Percentiles rank a stretch among this genome's conserved stretches.
These are phyloP conservation scores for Taphrina sp. DNA, from an alignment of 1,139 yeast genomes.

Conservation along the genomic window DNA sequence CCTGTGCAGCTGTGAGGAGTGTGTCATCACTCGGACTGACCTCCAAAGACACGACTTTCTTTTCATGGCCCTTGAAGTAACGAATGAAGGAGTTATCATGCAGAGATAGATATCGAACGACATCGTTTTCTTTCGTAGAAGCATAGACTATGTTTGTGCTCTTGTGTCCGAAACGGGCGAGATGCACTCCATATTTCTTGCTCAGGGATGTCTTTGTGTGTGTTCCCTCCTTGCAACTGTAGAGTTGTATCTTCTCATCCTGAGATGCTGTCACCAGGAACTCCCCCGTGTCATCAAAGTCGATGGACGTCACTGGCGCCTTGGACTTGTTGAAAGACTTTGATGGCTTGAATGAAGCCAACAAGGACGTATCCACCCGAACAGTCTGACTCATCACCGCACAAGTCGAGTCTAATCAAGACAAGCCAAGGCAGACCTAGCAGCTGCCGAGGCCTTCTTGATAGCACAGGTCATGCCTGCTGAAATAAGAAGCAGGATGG, in stretches of 20 bases:
- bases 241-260: slow-evolving; percentile 80
- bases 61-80: slow-evolving; percentile 84
- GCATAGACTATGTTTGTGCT: slow-evolving; percentile 76
- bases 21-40: slow-evolving; percentile 70
- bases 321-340: slow-evolving; percentile 62
- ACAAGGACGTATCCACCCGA: slow-evolving; percentile 21
- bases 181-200: slow-evolving; percentile 87
- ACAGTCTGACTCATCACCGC: too few species aligned
- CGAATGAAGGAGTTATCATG: slow-evolving; percentile 77
- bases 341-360: slow-evolving; percentile 55
- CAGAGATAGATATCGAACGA: slow-evolving; percentile 64
- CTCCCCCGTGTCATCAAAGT: slow-evolving; percentile 83
- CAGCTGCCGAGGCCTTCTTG: too few species aligned
- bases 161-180: slow-evolving; percentile 79
- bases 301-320: slow-evolving; percentile 70
- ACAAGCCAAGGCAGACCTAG: too few species aligned
- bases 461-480: too few species aligned
- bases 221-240: slow-evolving; percentile 71
- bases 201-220: slow-evolving; percentile 58
- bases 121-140: slow-evolving; percentile 73
- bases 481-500: too few species aligned
- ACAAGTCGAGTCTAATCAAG: too few species aligned
- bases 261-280: slow-evolving; percentile 66
- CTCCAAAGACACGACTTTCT: slow-evolving; percentile 67
- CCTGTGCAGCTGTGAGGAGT: slow-evolving; percentile 68